Percentiles rank a stretch among this genome's conserved stretches.
Conservation (phyloP, 225 moss, liverwort and hornwort species). For the Straminergon stramineum region DNA sequence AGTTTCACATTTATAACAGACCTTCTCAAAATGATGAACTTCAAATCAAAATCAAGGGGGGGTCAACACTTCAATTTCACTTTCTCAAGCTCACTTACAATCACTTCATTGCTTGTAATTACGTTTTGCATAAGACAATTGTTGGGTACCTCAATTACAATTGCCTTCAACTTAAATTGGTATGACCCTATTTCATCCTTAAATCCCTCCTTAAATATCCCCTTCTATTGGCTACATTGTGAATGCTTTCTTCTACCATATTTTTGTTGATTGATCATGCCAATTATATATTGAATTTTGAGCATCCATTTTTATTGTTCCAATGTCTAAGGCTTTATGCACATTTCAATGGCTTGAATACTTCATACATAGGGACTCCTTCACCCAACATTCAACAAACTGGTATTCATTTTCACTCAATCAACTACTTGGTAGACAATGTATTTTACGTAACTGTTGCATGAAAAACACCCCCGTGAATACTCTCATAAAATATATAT, state of each 20-base stretch:
- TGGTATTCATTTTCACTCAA: neutral
- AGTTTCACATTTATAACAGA: accelerated
- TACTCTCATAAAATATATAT: neutral
- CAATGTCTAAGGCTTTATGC: neutral
- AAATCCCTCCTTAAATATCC: neutral
- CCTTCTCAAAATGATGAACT: neutral
- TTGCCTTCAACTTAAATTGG: neutral
- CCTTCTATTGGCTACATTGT: neutral
- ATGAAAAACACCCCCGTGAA: neutral
- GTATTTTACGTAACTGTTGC: accelerated
- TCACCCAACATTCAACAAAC: accelerated
- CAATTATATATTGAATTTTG: neutral
- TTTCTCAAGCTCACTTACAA: neutral
- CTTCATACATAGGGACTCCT: neutral
- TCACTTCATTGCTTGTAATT: neutral
- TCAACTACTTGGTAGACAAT: neutral
- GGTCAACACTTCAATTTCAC: neutral
- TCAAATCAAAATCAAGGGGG: neutral
- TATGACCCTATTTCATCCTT: no score
- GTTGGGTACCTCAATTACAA: neutral
- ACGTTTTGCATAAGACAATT: accelerated
- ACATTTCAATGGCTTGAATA: neutral
- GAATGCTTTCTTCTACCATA: neutral
- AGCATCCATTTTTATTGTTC: neutral
- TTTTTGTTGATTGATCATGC: neutral